Conservation (phyloP, 495 filamentous ascomycete species). For the Podospora pseudocomata region DNA sequence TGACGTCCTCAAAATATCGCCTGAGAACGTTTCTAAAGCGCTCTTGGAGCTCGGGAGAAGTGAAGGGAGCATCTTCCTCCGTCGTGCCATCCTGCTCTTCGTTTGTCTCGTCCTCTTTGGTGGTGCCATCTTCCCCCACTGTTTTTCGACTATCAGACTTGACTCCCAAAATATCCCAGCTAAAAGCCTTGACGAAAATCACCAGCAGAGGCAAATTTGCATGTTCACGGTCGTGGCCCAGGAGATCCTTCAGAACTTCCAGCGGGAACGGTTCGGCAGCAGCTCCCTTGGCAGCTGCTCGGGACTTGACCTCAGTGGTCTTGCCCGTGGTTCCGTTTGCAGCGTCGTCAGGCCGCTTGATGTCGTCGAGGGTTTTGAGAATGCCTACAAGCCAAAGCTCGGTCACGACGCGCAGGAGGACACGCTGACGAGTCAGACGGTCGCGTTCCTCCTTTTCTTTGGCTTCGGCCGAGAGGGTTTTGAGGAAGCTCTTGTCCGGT, state of each 20-base stretch:
- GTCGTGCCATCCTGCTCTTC: constrained; percentile 49
- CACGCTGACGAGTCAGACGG: constrained; percentile 76
- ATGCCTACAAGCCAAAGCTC: constrained; percentile 95
- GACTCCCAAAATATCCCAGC: constrained; percentile 89
- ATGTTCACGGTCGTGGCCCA: constrained; percentile 91
- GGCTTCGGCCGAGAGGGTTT: constrained; percentile 70
- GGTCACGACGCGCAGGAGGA: constrained; percentile 83
- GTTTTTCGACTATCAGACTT: constrained; percentile 77
- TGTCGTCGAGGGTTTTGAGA: constrained; percentile 84
- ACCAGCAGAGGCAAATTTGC: constrained; percentile 86
- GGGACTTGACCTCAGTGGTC: constrained; percentile 52
- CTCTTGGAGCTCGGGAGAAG: constrained; percentile 70
- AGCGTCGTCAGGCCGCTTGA: constrained; percentile 77
- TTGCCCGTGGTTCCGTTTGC: constrained; percentile 55
- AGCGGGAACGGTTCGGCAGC: constrained; percentile 84
- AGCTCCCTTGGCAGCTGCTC: constrained; percentile 50
- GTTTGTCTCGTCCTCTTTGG: constrained; percentile 37
- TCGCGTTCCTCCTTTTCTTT: constrained; percentile 96
- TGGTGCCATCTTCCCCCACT: constrained; percentile 81
- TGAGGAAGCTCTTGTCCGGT: constrained; percentile 82
- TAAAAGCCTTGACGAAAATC: constrained; percentile 91
- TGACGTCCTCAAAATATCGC: constrained; percentile 92
- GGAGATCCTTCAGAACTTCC: constrained; percentile 92
- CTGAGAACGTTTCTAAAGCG: constrained; percentile 84
- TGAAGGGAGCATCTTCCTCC: constrained; percentile 67